Base-by-base conservation (phyloP, 2,329 filamentous ascomycete genomes). In the Aspergillus floridensis region DNA sequence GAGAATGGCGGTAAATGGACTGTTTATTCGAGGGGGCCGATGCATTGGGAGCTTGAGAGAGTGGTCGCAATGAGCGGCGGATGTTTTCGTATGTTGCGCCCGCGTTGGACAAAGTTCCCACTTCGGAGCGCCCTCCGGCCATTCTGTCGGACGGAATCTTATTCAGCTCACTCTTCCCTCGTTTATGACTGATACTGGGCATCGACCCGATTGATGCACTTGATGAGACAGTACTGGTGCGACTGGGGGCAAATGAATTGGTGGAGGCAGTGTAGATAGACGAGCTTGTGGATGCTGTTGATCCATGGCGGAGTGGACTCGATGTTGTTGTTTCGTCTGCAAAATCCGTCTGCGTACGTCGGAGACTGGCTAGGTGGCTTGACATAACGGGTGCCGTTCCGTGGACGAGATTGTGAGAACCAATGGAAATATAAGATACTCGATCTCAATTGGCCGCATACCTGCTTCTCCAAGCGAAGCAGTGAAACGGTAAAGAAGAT, bases 61-160 rank as follows among this genome's bases (percentile, higher is more conserved):
- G 81, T 24, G 90, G 90, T 52, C 91, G 86, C 61, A 96, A 80
- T 22, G 91, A 92, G 70, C 90, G 89, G 56, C 92, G 88, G 61
- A 89, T 84, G 65, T 83, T 88, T 65, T 85, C 86, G 71, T 92
- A 93, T 63, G 88, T 81, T 66, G 85, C 86, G 35, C 86, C 85
- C n/a, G 85, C 81, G 62, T 77, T 83, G 38, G 71, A 53, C 61
- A 61, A 65, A 46, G 31, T 63, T 51, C 61, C 62, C 53, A 50
- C 53, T 26, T 70, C 69, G 12, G 63, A 56, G 19, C 65, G 58
- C n/a, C 65, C 65, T 54, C 62, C 64, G 5, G 57, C 65, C 55
- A 63, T 62, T 44, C 57, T 60, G 53, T 72, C 70, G 47, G 80
- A 76, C 66, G 81, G 72, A 70, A 86, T 82, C 48, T 81, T 80